These are phyloP conservation scores for Helicostylum pulchrum DNA, from an alignment of 192 early-diverging fungal species.

Conservation along the genomic window DNA sequence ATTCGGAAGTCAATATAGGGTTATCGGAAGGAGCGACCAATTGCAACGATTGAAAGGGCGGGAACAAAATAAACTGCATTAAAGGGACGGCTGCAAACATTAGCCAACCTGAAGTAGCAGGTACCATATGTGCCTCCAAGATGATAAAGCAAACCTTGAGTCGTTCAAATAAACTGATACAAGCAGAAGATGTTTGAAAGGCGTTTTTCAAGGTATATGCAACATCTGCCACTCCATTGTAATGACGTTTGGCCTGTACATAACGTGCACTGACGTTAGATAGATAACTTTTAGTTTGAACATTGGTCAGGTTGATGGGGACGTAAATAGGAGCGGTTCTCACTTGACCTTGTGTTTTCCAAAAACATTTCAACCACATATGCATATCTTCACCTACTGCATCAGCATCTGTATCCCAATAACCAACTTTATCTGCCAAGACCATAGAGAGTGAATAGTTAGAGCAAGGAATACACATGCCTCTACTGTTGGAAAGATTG, in stretches of 20 bases:
- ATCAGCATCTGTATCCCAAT: slow-evolving; percentile 75
- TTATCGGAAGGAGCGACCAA: slow-evolving; percentile 30
- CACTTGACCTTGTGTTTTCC: slow-evolving; percentile 60
- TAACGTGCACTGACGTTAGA: slow-evolving; percentile 59
- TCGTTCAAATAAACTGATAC: slow-evolving; percentile 31
- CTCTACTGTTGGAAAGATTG: slow-evolving; percentile 58
- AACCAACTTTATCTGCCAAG: slow-evolving; percentile 63
- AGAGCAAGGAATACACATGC: slow-evolving; percentile 70
- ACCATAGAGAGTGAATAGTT: slow-evolving; percentile 74
- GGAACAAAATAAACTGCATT: slow-evolving; percentile 43
- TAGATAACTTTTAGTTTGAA: slow-evolving; percentile 49
- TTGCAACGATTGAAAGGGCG: slow-evolving; percentile 26
- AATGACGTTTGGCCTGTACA: slow-evolving; percentile 67
- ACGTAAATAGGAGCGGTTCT: slow-evolving; percentile 67
- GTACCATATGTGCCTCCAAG: slow-evolving; percentile 53
- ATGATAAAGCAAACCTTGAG: slow-evolving; percentile 41
- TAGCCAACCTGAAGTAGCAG: slow-evolving; percentile 47
- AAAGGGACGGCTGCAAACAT: slow-evolving; percentile 53
- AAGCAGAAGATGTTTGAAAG: background rate
- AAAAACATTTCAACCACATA: slow-evolving; percentile 76
- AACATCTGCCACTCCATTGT: slow-evolving; percentile 70
- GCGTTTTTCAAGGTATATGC: slow-evolving; percentile 52
- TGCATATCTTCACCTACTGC: slow-evolving; percentile 37
- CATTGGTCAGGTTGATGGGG: slow-evolving; percentile 63
- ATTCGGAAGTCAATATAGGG: slow-evolving; percentile 39